Percentiles rank a stretch among this genome's conserved stretches.
Evolutionary conservation across 371 early-diverging fungal species (phyloP).

Genomic region (Rhizomucor miehei): DNA sequence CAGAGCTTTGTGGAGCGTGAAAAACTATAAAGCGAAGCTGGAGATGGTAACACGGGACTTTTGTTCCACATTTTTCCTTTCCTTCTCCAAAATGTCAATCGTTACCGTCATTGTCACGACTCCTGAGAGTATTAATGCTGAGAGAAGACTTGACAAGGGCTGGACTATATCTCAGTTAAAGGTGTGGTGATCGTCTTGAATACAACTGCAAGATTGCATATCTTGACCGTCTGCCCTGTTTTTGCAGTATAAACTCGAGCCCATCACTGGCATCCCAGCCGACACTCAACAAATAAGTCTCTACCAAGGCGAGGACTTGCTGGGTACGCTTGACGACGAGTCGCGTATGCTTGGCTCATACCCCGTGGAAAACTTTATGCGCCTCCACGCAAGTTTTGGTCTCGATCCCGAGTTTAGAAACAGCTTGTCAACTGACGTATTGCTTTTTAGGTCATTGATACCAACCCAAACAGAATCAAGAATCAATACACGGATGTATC

Average conservation of each 20-base stretch:
- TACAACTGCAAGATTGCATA: neutral
- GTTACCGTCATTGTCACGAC: slow-evolving; percentile 74
- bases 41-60: neutral
- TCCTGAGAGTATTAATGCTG: slow-evolving; percentile 63
- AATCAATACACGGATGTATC: slow-evolving; percentile 85
- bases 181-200: slow-evolving; percentile 33
- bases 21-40: neutral
- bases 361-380: slow-evolving; percentile 81
- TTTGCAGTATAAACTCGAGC: slow-evolving; percentile 74
- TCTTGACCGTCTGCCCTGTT: neutral
- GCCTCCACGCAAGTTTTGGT: slow-evolving; percentile 48
- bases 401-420: too few relatives aligned
- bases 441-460: slow-evolving; percentile 55
- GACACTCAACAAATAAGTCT: slow-evolving; percentile 66
- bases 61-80: too few relatives aligned
- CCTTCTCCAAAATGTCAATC: slow-evolving; percentile 49
- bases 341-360: slow-evolving; percentile 81
- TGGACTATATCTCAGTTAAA: slow-evolving; percentile 70
- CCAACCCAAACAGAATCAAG: slow-evolving; percentile 64
- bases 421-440: too few relatives aligned
- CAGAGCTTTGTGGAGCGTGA: slow-evolving; percentile 55
- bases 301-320: slow-evolving; percentile 51
- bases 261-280: slow-evolving; percentile 88
- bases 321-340: slow-evolving; percentile 69
- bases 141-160: slow-evolving; percentile 80